Conservation (phyloP, 1,284 basidiomycete species). For the Malassezia pachydermatis region DNA sequence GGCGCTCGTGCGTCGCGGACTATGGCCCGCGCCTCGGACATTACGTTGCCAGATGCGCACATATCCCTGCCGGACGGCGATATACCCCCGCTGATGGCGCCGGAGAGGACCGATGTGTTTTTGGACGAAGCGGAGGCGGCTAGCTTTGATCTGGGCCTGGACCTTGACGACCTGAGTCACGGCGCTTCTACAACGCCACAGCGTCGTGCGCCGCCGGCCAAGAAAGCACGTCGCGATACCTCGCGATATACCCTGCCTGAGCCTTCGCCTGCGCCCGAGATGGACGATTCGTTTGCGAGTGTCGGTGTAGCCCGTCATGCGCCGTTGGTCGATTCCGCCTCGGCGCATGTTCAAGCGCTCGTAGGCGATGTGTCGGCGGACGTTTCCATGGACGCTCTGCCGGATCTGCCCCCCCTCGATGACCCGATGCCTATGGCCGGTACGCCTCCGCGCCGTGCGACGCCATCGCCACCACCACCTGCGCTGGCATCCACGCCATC, state of each 20-base stretch:
- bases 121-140: conserved; percentile 35
- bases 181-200: too few species aligned
- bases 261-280: conserved; percentile 39
- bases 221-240: conserved; percentile 22
- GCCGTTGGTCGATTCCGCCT: not conserved
- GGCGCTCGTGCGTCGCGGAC: conserved; percentile 13
- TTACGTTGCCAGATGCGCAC: conserved; percentile 49
- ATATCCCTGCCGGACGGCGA: conserved; percentile 33
- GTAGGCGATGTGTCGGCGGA: conserved; percentile 20
- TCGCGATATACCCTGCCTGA: not conserved
- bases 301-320: conserved; percentile 44
- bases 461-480: conserved; percentile 5
- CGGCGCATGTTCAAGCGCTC: conserved; percentile 18
- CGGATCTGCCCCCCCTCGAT: conserved; percentile 19
- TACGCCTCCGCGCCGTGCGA: not conserved
- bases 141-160: conserved; percentile 49
- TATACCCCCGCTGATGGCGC: conserved; percentile 24
- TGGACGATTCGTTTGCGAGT: conserved; percentile 32
- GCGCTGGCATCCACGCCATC: not conserved
- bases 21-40: conserved; percentile 64
- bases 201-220: conserved; percentile 13
- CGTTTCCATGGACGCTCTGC: conserved; percentile 1
- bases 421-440: conserved; percentile 21
- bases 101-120: too few species aligned
- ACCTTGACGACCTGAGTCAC: conserved; percentile 49